Percentiles rank a stretch among this genome's conserved stretches.
These are phyloP conservation scores for Talaromyces borbonicus DNA, from an alignment of 495 filamentous ascomycete species.

Conservation along the genomic window DNA sequence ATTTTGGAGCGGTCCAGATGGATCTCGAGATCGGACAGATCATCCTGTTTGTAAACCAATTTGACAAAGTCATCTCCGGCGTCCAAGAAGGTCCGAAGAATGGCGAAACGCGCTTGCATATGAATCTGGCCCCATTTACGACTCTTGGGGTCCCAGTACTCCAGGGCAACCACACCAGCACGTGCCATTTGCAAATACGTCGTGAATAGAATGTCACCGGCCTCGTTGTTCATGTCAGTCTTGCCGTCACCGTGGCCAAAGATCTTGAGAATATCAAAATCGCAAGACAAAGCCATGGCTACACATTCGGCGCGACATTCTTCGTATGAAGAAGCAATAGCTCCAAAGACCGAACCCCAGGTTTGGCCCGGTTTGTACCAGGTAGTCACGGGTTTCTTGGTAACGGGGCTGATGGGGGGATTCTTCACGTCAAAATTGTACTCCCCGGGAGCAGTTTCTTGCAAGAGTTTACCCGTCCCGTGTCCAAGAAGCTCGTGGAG, in stretches of 20 bases:
- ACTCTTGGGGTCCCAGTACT: constrained; percentile 80
- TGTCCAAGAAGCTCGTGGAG: constrained; percentile 95
- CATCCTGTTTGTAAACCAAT: constrained; percentile 60
- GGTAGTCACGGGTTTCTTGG: constrained; percentile 62
- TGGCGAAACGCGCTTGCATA: constrained; percentile 89
- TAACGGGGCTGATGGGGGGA: constrained; percentile 73
- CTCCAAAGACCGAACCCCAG: constrained; percentile 86
- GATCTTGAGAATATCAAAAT: constrained; percentile 78
- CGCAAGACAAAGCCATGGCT: constrained; percentile 85
- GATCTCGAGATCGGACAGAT: constrained; percentile 73
- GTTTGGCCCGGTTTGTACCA: constrained; percentile 94
- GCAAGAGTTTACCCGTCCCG: constrained; percentile 88
- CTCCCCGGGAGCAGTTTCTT: constrained; percentile 68
- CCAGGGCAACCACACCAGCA: constrained; percentile 72
- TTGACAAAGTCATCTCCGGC: constrained; percentile 76
- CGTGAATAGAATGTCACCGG: constrained; percentile 76
- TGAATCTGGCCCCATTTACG: constrained; percentile 93
- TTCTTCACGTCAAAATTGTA: constrained; percentile 80
- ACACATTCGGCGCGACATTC: constrained; percentile 80
- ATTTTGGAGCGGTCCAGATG: constrained; percentile 78
- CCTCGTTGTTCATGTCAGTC: constrained; percentile 58
- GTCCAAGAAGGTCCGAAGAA: constrained; percentile 77
- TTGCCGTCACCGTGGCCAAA: constrained; percentile 81
- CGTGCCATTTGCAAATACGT: constrained; percentile 88
- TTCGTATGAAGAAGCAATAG: constrained; percentile 78